Percentiles rank a stretch among this genome's conserved stretches.
Evolutionary conservation across 768 basidiomycete genomes (phyloP).

Genomic region (Mycena amicta): DNA sequence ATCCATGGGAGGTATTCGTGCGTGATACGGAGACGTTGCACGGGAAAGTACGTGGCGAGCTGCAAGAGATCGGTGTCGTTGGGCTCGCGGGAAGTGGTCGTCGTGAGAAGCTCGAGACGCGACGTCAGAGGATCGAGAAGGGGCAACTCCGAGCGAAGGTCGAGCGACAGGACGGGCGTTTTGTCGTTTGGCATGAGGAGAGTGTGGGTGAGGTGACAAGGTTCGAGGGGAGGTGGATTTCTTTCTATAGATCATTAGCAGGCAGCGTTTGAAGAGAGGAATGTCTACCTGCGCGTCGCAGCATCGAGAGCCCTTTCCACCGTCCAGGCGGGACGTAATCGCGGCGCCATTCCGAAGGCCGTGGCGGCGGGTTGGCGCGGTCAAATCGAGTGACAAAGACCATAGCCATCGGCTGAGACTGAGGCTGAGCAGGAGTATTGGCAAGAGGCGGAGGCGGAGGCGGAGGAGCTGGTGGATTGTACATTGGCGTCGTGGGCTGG

Average conservation of each 20-base stretch:
- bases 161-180: conserved; percentile 27
- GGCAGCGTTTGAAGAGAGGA: neutral
- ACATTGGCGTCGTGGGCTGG: no score
- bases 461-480: neutral
- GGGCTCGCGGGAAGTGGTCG: conserved; percentile 39
- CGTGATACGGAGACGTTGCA: conserved; percentile 54
- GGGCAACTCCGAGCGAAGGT: conserved; percentile 43
- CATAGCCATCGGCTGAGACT: no score
- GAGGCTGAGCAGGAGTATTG: neutral
- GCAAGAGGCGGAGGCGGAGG: neutral
- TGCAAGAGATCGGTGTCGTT: conserved; percentile 56
- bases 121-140: conserved; percentile 27
- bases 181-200: conserved; percentile 18
- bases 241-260: neutral
- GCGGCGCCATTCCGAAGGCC: conserved; percentile 19
- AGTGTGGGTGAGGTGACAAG: conserved; percentile 9
- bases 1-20: conserved; percentile 67
- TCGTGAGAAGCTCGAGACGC: conserved; percentile 44
- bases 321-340: conserved; percentile 18
- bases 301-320: neutral
- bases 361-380: conserved; percentile 1
- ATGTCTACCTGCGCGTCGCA: neutral
- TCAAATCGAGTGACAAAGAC: conserved; percentile 5
- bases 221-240: conserved; percentile 9
- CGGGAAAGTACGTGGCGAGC: conserved; percentile 54